phyloP scores from a whole-genome alignment of 2,329 filamentous ascomycete genomes.

The Claviceps arundinis region DNA sequence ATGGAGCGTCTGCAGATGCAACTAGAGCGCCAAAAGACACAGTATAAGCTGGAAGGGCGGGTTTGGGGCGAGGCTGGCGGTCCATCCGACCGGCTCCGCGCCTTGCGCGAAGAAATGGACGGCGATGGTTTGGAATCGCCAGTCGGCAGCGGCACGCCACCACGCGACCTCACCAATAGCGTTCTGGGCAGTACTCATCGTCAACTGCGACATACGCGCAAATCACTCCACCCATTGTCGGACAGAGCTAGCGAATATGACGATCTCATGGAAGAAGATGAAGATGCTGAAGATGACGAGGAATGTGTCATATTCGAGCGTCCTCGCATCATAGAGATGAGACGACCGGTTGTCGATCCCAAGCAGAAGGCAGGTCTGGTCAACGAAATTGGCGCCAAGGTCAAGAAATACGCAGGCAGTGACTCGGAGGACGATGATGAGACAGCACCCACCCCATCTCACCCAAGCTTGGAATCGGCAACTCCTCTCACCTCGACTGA shows the following conservation, averaged over 20 bases:
- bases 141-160: slow-evolving; percentile 37
- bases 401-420: slow-evolving; percentile 59
- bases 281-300: slow-evolving; percentile 33
- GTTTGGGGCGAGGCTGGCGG: slow-evolving; percentile 72
- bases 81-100: slow-evolving; percentile 82
- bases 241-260: slow-evolving; percentile 18
- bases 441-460: slow-evolving; percentile 57
- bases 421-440: slow-evolving; percentile 56
- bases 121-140: slow-evolving; percentile 33
- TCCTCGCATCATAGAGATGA: slow-evolving; percentile 66
- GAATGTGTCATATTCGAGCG: slow-evolving; percentile 59
- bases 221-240: slow-evolving; percentile 29
- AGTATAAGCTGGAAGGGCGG: slow-evolving; percentile 91
- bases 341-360: slow-evolving; percentile 51
- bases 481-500: slow-evolving; percentile 56
- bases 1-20: slow-evolving; percentile 93
- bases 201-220: slow-evolving; percentile 41
- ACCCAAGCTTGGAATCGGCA: slow-evolving; percentile 60
- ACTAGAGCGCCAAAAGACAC: slow-evolving; percentile 91
- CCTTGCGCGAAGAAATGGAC: slow-evolving; percentile 92
- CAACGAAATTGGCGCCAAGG: slow-evolving; percentile 61
- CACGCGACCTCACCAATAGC: slow-evolving; percentile 54
- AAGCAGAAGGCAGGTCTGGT: slow-evolving; percentile 54
- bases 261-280: slow-evolving; percentile 33
- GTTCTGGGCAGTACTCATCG: slow-evolving; percentile 61